Evolutionary conservation across 805 yeast genomes (phyloP), one percentile per base, ranked within the genome.

Genomic region (Brettanomyces nanus): DNA sequence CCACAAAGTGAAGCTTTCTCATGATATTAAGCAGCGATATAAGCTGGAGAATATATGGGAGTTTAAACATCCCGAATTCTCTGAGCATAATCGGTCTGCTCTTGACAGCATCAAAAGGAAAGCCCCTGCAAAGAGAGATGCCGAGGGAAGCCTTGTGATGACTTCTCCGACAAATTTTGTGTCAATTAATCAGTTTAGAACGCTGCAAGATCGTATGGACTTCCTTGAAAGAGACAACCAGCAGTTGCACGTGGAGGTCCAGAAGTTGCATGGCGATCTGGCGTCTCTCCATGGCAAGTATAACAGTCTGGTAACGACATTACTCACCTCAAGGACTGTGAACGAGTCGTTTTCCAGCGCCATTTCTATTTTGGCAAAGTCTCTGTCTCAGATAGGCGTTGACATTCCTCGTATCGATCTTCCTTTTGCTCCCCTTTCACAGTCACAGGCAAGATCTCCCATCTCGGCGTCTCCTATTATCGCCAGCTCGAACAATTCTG

Each of bases 11-110:
- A 85, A 90, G 55, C 68, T 76, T 33, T 66, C 83, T 29, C 73
- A 68, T 41, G 87, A 78, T 47, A 61, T 68, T 42, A 75, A 76
- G 41, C 77, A 78, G 51, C 84, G 87, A 28, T 86, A 80, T 40
- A 76, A 80, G 58, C 18, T 33, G 18, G 36, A 33, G 13, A 51
- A 53, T 29, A 41, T 57, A 27, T 90, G 97, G 97, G 97, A 90
- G 58, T 90, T 92, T 65, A 77, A 79, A 54, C 97, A 92, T 58
- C 95, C 96, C 0, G 85, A 78, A 46, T 92, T 92, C 59, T 73
- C 73, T 46, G 73, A 75, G 25, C 80, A 84, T 58, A 85, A 85
- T 53, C 69, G 75, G 38, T 81, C 77, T n/a, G 77, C 85, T 9
- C 67, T 94, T 28, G 95, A 89, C 36, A 82, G 84, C 46, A 92